Percentiles rank a stretch among this genome's conserved stretches.
phyloP scores from a whole-genome alignment of 352 stramenopile genomes.

The Phytophthora fragariae region DNA sequence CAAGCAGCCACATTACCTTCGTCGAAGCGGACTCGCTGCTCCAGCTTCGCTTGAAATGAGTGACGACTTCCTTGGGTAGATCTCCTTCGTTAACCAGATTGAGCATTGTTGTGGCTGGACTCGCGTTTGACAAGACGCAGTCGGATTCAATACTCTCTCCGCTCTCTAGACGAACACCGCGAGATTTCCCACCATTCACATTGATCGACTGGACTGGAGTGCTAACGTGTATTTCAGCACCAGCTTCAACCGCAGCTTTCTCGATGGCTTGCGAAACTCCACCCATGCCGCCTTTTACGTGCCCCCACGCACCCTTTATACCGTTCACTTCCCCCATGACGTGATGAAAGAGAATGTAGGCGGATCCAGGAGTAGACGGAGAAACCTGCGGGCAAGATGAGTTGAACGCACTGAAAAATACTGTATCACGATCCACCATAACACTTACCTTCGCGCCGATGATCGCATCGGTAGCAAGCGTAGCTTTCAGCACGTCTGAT shows the following conservation, averaged over 20 bases:
- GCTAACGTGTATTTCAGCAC: conserved; percentile 77
- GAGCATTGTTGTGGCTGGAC: conserved; percentile 84
- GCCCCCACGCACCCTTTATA: conserved; percentile 88
- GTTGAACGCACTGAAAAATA: background rate
- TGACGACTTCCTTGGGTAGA: conserved; percentile 62
- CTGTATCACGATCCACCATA: background rate
- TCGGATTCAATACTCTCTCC: conserved; percentile 64
- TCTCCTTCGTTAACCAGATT: conserved; percentile 72
- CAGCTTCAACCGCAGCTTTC: conserved; percentile 65
- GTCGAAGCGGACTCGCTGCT: conserved; percentile 83
- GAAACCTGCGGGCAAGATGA: conserved; percentile 53
- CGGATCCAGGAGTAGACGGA: conserved; percentile 85
- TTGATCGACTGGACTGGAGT: conserved; percentile 73
- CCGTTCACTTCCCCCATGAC: conserved; percentile 93
- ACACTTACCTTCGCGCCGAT: conserved; percentile 85
- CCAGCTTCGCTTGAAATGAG: conserved; percentile 84
- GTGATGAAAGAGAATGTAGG: conserved; percentile 93
- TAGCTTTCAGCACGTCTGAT: conserved; percentile 90
- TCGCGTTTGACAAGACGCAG: conserved; percentile 84
- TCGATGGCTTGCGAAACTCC: conserved; percentile 74
- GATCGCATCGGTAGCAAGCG: conserved; percentile 92
- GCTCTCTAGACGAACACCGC: conserved; percentile 68
- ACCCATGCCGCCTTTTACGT: conserved; percentile 92
- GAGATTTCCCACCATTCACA: conserved; percentile 49
- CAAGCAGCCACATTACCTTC: conserved; percentile 49